Conservation (phyloP, 169 alveolate species). For the Cyclospora cayetanensis region DNA sequence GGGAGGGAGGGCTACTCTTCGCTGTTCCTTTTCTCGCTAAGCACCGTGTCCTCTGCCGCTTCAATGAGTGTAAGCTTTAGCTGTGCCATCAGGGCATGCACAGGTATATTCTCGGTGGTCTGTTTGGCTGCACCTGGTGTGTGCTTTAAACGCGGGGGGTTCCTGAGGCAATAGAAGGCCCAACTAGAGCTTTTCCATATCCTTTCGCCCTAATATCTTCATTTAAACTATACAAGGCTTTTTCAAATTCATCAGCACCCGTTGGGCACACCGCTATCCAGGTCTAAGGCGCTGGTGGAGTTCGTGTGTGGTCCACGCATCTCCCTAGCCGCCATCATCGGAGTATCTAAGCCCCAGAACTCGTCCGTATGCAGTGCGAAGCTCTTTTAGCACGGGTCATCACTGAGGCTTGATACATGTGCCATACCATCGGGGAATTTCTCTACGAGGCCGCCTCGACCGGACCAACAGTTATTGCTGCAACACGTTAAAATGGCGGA, state of each 20-base stretch:
- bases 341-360: background rate
- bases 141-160: too few relatives aligned
- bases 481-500: background rate
- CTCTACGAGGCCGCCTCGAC: background rate
- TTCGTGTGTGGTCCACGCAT: conserved; percentile 28
- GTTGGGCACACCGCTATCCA: background rate
- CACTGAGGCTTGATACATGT: background rate
- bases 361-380: too few relatives aligned
- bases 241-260: background rate
- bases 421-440: background rate
- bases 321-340: background rate
- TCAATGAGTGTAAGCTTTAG: background rate
- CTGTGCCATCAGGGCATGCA: background rate
- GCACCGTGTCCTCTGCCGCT: background rate
- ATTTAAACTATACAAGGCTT: background rate
- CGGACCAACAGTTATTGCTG: conserved; percentile 20
- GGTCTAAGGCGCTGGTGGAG: background rate
- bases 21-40: background rate
- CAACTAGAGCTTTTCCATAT: background rate
- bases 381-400: background rate
- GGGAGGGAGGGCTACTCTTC: background rate
- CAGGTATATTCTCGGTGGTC: conserved; percentile 2
- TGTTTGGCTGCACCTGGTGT: background rate
- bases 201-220: background rate
- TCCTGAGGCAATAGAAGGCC: background rate